These are phyloP conservation scores for Ilyonectria destructans DNA, from an alignment of 2,329 filamentous ascomycete species.

Conservation along the genomic window DNA sequence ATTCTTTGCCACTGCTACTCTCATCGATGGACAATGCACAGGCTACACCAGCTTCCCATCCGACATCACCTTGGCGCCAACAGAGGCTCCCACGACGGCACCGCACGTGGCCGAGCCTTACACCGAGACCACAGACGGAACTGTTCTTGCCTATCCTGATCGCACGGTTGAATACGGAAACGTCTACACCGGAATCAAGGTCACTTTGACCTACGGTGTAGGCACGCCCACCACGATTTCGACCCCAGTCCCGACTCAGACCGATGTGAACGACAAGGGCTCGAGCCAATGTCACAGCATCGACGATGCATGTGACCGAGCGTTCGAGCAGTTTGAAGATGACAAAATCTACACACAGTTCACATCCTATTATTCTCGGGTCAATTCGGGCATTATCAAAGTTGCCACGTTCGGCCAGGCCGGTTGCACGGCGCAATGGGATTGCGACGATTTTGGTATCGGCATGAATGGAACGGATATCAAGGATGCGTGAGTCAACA, in stretches of 20 bases:
- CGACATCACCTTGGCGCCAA: conserved; percentile 17
- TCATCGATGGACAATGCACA: conserved; percentile 23
- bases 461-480: conserved; percentile 40
- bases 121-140: conserved; percentile 24
- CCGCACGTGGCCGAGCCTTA: conserved; percentile 6
- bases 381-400: conserved; percentile 28
- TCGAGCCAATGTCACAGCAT: conserved; percentile 38
- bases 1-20: conserved; percentile 29
- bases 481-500: conserved; percentile 35
- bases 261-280: conserved; percentile 33
- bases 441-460: conserved; percentile 33
- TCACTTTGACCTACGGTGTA: conserved; percentile 22
- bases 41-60: conserved; percentile 37
- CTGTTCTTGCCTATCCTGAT: conserved; percentile 28
- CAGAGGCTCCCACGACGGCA: conserved; percentile 10
- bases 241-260: conserved; percentile 10
- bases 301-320: conserved; percentile 38
- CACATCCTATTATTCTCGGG: conserved; percentile 22
- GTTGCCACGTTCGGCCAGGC: conserved; percentile 28
- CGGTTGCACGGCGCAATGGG: conserved; percentile 33
- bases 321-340: conserved; percentile 30
- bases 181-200: conserved; percentile 7
- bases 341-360: conserved; percentile 31
- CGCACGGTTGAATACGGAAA: neutral
- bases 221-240: conserved; percentile 17